Percentiles rank a stretch among this genome's conserved stretches.
Conservation (phyloP, 163 green algal species). For the Chloroidium sp. region DNA sequence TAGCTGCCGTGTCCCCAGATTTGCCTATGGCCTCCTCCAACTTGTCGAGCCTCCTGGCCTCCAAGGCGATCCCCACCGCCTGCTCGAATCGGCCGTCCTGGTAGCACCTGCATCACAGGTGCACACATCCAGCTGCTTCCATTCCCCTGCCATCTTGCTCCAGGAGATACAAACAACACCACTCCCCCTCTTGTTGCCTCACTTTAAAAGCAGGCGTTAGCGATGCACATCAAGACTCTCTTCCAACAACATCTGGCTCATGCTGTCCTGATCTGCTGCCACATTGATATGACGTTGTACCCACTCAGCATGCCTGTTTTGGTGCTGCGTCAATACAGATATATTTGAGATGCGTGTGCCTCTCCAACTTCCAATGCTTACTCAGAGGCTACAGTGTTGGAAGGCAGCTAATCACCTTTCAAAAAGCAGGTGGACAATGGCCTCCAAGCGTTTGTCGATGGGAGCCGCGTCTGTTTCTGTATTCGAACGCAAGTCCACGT, state of each 20-base stretch:
- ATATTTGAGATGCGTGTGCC: too few relatives aligned
- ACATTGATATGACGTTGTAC: too few relatives aligned
- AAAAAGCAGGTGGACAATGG: slow-evolving; percentile 92
- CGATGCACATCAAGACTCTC: too few relatives aligned
- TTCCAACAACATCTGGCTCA: too few relatives aligned
- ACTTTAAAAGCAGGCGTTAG: too few relatives aligned
- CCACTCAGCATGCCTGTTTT: too few relatives aligned
- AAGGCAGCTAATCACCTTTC: slow-evolving; percentile 35
- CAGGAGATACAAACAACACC: background rate
- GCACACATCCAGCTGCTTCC: background rate
- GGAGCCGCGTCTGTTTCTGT: slow-evolving; percentile 24
- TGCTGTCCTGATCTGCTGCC: too few relatives aligned
- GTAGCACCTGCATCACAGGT: slow-evolving; percentile 54
- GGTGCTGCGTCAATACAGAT: too few relatives aligned
- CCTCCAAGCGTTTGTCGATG: slow-evolving; percentile 74
- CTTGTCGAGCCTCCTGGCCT: slow-evolving; percentile 81
- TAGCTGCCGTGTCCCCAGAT: slow-evolving; percentile 14
- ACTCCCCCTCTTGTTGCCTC: too few relatives aligned
- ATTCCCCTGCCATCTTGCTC: background rate
- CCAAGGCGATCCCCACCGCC: slow-evolving; percentile 90
- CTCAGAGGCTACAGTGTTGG: too few relatives aligned
- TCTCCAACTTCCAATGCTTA: too few relatives aligned
- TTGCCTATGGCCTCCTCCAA: slow-evolving; percentile 57
- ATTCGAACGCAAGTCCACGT: slow-evolving; percentile 69
- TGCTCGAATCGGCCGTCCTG: slow-evolving; percentile 77